Conservation (phyloP, 805 yeast species). For the Brettanomyces naardenensis region DNA sequence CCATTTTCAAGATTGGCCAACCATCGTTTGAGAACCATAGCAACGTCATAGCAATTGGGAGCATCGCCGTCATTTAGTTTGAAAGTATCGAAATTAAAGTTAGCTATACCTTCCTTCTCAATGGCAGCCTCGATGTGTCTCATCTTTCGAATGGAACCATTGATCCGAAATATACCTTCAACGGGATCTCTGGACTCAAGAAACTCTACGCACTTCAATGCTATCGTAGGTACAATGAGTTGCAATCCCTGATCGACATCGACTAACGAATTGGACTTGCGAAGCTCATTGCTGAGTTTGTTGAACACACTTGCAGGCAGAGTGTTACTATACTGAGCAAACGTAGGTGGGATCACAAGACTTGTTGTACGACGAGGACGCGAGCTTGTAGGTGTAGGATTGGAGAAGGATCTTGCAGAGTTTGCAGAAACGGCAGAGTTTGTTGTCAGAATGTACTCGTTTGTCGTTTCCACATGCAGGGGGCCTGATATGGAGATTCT, state of each 20-base stretch:
- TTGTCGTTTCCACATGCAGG: neutral
- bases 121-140: conserved; percentile 22
- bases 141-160: conserved; percentile 28
- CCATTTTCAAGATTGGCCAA: conserved; percentile 24
- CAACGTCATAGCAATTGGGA: conserved; percentile 26
- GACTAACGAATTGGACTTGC: conserved; percentile 10
- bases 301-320: conserved; percentile 2
- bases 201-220: conserved; percentile 25
- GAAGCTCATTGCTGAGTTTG: conserved; percentile 18
- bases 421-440: conserved; percentile 4
- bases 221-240: conserved; percentile 22
- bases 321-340: conserved; percentile 3
- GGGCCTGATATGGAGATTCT: conserved; percentile 2
- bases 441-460: neutral
- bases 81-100: conserved; percentile 12
- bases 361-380: neutral
- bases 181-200: conserved; percentile 16
- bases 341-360: conserved; percentile 5
- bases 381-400: neutral
- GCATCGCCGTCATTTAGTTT: conserved; percentile 8
- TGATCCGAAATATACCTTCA: conserved; percentile 31
- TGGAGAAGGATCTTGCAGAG: conserved; percentile 4
- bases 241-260: conserved; percentile 7
- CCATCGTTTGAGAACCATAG: conserved; percentile 30
- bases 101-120: conserved; percentile 14